A percentile compares a stretch with the other conserved stretches of the same genome.
Conservation (phyloP, 1,139 yeast species). For the Wickerhamiella pararugosa region DNA sequence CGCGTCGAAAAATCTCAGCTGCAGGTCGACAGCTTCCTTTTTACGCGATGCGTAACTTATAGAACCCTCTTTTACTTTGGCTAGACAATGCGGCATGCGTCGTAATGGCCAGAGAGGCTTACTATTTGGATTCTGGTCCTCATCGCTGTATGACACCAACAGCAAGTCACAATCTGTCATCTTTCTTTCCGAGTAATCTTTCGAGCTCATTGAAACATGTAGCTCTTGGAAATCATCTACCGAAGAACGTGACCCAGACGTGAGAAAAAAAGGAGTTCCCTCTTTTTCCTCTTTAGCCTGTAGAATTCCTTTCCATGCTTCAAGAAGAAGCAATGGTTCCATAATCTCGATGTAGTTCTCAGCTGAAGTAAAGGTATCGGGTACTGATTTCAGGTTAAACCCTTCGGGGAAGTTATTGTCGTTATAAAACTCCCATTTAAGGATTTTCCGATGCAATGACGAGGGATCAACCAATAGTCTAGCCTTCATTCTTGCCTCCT, state of each 20-base stretch:
- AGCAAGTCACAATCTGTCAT: constrained; percentile 66
- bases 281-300: constrained; percentile 44
- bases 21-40: constrained; percentile 38
- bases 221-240: constrained; percentile 84
- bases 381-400: constrained; percentile 27
- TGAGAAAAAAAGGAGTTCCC: constrained; percentile 43
- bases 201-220: constrained; percentile 54
- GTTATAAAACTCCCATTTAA: constrained; percentile 64
- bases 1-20: constrained; percentile 46
- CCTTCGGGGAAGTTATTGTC: constrained; percentile 44
- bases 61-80: constrained; percentile 14
- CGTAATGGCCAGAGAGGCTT: background rate
- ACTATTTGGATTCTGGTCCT: background rate
- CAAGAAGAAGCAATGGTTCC: constrained; percentile 70
- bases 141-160: constrained; percentile 35
- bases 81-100: constrained; percentile 9
- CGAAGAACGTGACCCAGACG: constrained; percentile 65
- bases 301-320: constrained; percentile 87
- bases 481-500: constrained; percentile 64
- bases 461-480: constrained; percentile 66
- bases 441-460: constrained; percentile 53
- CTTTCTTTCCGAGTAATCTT: constrained; percentile 36
- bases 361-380: constrained; percentile 38
- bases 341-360: constrained; percentile 51
- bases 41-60: background rate